Evolutionary conservation across 495 filamentous ascomycete species (phyloP), one percentile per base, ranked within the genome.

Genomic region (Beverwykella pulmonaria): DNA sequence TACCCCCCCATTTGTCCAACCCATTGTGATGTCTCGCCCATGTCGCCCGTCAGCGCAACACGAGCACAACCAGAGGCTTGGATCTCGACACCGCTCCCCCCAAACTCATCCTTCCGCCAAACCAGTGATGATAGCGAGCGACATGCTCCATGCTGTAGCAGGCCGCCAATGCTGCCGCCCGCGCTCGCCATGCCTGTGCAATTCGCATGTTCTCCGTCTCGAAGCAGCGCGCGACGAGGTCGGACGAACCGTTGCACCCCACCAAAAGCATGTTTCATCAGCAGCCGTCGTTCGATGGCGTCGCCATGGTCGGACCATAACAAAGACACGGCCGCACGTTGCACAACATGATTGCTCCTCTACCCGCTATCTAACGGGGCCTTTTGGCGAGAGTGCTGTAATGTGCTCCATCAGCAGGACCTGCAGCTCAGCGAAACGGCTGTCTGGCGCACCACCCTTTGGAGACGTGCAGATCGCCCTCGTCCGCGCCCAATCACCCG

Each of bases 241-340:
- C n/a, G n/a, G n/a, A n/a, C n/a, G n/a, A n/a, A n/a, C n/a, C n/a
- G n/a, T n/a, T n/a, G n/a, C n/a, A n/a, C n/a, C n/a, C n/a, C n/a
- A n/a, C n/a, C 20, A 25, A 30, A 23, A n/a, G 52, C 25, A 25
- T 39, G 46, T 53, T n/a, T 14, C 23, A 12, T 44, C 50, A 52
- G 39, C 20, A 22, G 48, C 58, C 32, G 64, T 59, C 55, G 25
- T 39, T 30, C 30, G 49, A 54, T 27, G 36, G n/a, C 32, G 63
- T 64, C 60, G 60, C 61, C 67, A 69, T 47, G 53, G 48, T 69
- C 67, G 67, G 59, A 55, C 67, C 47, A 69, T 32, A n/a, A n/a
- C n/a, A 34, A 41, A 39, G 22, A 25, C 30, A 19, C 22, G 25
- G 54, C 30, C 26, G 25, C 7, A 67, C 60, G 59, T 71, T 64